phyloP scores from a whole-genome alignment of 768 basidiomycete genomes.

The Termitomyces sp. region DNA sequence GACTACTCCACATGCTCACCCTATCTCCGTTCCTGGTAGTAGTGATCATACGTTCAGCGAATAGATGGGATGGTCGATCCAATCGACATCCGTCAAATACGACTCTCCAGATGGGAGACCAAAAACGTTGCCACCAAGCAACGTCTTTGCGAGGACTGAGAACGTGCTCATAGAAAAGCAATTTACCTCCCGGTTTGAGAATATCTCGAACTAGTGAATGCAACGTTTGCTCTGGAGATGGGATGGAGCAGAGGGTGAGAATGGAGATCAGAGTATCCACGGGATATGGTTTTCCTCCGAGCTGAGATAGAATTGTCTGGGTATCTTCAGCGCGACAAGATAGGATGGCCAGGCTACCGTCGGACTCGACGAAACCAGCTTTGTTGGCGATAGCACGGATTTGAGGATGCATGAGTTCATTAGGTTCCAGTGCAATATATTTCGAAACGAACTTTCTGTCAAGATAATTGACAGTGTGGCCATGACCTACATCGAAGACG shows the following conservation, averaged over 20 bases:
- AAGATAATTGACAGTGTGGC: constrained; percentile 62
- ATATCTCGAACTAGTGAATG: constrained; percentile 42
- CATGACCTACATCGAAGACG: constrained; percentile 43
- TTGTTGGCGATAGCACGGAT: constrained; percentile 46
- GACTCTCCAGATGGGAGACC: constrained; percentile 66
- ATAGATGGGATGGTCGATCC: constrained; percentile 53
- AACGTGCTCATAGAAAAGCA: constrained; percentile 75
- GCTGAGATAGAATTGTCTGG: constrained; percentile 37
- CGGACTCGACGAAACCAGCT: constrained; percentile 40
- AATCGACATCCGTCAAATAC: constrained; percentile 63
- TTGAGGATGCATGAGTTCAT: constrained; percentile 54
- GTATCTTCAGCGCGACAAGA: constrained; percentile 62
- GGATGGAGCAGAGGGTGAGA: constrained; percentile 64
- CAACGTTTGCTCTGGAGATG: constrained; percentile 49
- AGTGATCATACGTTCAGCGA: constrained; percentile 34
- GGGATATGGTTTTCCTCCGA: constrained; percentile 17
- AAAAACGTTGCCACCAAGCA: constrained; percentile 70
- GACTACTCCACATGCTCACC: constrained; percentile 46
- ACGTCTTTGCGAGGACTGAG: constrained; percentile 48
- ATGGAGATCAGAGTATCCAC: constrained; percentile 66
- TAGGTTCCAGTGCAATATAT: constrained; percentile 76
- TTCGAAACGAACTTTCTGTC: constrained; percentile 47
- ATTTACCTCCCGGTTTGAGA: constrained; percentile 59
- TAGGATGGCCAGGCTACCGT: constrained; percentile 54
- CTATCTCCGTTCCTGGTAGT: constrained; percentile 13